Base-by-base conservation (phyloP, 768 basidiomycete species). In the Kwoniella dendrophila region DNA sequence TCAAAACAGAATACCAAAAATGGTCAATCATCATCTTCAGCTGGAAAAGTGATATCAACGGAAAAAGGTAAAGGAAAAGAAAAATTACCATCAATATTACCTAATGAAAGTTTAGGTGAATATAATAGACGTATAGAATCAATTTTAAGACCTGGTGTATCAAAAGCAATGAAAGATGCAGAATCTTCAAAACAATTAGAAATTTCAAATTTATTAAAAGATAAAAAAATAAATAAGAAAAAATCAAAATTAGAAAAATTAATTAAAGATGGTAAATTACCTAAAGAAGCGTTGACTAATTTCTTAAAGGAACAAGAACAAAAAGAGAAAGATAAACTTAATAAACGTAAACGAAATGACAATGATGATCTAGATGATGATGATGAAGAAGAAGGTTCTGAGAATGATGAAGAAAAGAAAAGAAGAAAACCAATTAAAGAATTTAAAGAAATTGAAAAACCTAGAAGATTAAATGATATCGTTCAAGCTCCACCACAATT, bases 111-210 rank as follows among this genome's bases (percentile, higher is more conserved):
- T 6, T 55, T 78, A 24, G 73, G 71, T 12, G 74, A 75, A 29
- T 78, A 70, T 56, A 78, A 78, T 59, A 63, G 74, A n/a, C 64
- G 77, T 12, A 62, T 78, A 16, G 77, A 78, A 48, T 49, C 67
- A 18, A 32, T 69, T 2, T 57, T 78, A n/a, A 53, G 77, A 43
- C 73, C 74, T 0, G 73, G 69, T 4, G 74, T 78, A 7, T 65
- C 51, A 29, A 55, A 70, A 34, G 75, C 77, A 14, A 78, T 78
- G 30, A 75, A 76, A 50, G 56, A 59, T 32, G 77, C 75, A 2
- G 62, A 59, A 2, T 52, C 63, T 12, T 54, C 54, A 14, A 66
- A 64, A 50, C 70, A 67, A n/a, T 64, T 56, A 3, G 61, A 73
- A 61, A 65, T 65, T 11, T 29, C 63, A 14, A 57, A 59, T 4